Base-by-base conservation (phyloP, 2,329 filamentous ascomycete species). In the Anisogramma anomala region DNA sequence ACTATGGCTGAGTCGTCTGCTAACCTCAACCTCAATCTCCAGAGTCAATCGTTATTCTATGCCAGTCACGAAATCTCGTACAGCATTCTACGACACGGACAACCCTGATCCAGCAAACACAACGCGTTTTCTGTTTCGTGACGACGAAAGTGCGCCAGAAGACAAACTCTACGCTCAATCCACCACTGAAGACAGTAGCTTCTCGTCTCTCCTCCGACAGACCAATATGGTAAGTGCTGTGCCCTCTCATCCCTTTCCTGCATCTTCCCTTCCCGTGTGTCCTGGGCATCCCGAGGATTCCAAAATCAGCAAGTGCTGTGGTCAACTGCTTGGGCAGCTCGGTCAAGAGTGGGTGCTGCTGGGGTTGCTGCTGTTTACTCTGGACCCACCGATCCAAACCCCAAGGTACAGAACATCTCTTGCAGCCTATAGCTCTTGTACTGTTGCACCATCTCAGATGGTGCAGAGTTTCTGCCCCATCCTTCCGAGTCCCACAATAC, bases 21-120 rank as follows among this genome's bases (percentile, higher is more conserved):
- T 47, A 28, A 47, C 41, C 14, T 19, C 4, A 27, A 14, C 22
- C 25, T 38, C 35, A 27, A 26, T 33, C 22, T 23, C 35, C 52
- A 93, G 85, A 51, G 71, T 81, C 46, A 93, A 94, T 59, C 82
- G 89, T 49, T 94, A 94, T 62, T 95, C 89, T 4, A 88, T 95
- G 83, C 89, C 89, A 23, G 83, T 89, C 38, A 85, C 82, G 35
- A 73, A 74, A 46, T 76, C 79, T 50, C 75, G 81, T 50, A 77
- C 71, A 50, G 74, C 80, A 48, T 64, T 78, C 52, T 78, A 82
- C 55, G 78, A 80, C 50, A 71, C 78, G 52, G 74, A 74, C 28
- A 43, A 43, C 31, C 67, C 94, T 43, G 87, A 91, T 48, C 81
- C 84, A 51, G 86, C 86, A 54, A 88, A 91, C 63, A 87, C 84